Evolutionary conservation across 73 alveolate species (phyloP), one percentile per base, ranked within the genome.

Genomic region (Paramecium primaurelia): DNA sequence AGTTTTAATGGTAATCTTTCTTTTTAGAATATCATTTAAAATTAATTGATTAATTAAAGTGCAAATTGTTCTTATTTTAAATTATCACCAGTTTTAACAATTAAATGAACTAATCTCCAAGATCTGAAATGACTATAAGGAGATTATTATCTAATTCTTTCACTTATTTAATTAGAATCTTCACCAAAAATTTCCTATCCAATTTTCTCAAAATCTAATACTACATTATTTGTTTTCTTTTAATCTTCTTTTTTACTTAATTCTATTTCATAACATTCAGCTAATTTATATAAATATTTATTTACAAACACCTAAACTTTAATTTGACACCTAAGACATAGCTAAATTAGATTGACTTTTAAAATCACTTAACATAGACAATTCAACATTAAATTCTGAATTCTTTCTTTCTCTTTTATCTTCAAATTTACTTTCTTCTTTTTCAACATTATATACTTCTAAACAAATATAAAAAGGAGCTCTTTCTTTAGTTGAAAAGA

Each of bases 51-150:
- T 30, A 95, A 69, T 86, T 95, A 69, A 89, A 92, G 64, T 2
- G 98, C 98, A 77, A 95, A 95, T 87, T 95, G 59, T 86, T 95
- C 98, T 59, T 95, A 59, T 30, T 92, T 86, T 14, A 95, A 86
- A 90, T 95, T 93, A 71, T 95, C 98, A 71, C 96, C 96, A 85
- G 97, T 90, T 45, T 89, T 89, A 12, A 89, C 84, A 22, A 89
- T 89, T 60, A 89, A 22, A 14, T 89, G 94, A 22, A 89, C 94
- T 69, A 89, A 71, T 89, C 75, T 71, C 94, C 94, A 89, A 26
- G 92, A 71, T 89, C 54, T n/a, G 30, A 89, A 89, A 73, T 89
- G 94, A 10, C 94, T 75, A 20, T 71, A 89, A 11, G 94, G 94
- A 3, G 94, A 89, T 14, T 89, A 49, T 54, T 71, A 18, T 51